phyloP scores from a whole-genome alignment of 768 basidiomycete genomes.

The Russula abietina region DNA sequence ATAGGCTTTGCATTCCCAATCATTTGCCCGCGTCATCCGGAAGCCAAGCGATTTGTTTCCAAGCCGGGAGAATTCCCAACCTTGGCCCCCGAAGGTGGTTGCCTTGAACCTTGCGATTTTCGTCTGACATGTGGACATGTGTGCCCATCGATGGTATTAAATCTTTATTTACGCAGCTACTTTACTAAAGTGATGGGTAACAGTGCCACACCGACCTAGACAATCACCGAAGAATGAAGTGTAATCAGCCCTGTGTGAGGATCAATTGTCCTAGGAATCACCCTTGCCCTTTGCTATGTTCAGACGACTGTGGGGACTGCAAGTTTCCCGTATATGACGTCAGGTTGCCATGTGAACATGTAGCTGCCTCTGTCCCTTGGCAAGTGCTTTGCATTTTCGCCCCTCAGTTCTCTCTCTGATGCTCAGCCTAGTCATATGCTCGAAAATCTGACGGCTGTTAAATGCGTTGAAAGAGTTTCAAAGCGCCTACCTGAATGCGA shows the following conservation, averaged over 20 bases:
- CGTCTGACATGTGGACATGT: conserved; percentile 31
- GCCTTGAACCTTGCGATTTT: conserved; percentile 29
- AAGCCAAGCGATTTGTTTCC: not conserved
- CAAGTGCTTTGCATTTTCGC: conserved; percentile 11
- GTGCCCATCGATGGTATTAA: conserved; percentile 29
- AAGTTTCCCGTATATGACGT: conserved; percentile 25
- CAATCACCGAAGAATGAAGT: conserved; percentile 26
- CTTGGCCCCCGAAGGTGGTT: conserved; percentile 29
- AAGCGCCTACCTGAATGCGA: conserved; percentile 32
- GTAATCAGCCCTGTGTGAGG: conserved; percentile 26
- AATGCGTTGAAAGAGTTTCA: conserved; percentile 27
- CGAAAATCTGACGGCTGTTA: conserved; percentile 25
- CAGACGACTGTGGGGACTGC: conserved; percentile 30
- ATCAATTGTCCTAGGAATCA: conserved; percentile 26
- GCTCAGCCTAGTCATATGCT: conserved; percentile 25
- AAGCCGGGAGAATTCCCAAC: conserved; percentile 18
- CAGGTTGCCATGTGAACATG: conserved; percentile 31
- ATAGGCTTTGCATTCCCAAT: conserved; percentile 13
- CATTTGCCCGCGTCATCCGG: conserved; percentile 23
- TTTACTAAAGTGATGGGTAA: not conserved
- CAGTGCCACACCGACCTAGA: conserved; percentile 28
- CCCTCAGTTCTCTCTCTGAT: not conserved
- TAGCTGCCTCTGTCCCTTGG: conserved; percentile 27
- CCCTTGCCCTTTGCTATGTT: conserved; percentile 30
- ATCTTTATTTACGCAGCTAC: not conserved